Evolutionary conservation across 495 filamentous ascomycete species (phyloP), one percentile per base, ranked within the genome.

Genomic region (Trichoderma orchidacearum): DNA sequence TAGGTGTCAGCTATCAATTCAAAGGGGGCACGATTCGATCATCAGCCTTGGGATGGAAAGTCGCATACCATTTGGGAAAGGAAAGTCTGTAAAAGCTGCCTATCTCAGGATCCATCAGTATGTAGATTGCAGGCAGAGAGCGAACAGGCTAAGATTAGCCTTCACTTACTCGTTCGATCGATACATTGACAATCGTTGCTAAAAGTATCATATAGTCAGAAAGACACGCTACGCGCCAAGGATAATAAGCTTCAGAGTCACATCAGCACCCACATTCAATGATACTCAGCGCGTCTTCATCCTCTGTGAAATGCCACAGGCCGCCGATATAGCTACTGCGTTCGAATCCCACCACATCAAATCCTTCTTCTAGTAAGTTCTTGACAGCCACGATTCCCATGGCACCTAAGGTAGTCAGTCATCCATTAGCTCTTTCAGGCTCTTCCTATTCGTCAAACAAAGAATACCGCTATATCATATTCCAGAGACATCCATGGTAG

Each of bases 31-130:
- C 1, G 27, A 27, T 28, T 34, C 17, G 27, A 27, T 34, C 12
- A n/a, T n/a, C n/a, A n/a, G n/a, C n/a, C n/a, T 15, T 30, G 32
- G 4, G 5, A 31, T 2, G n/a, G 53, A 60, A 15, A 3, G 4
- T 17, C n/a, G 8, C 28, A 13, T 60, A 64, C 65, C 60, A 28
- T 63, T 61, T 54, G 67, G 65, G 31, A 67, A 64, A 4, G 66
- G 66, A 51, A 63, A 69, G 50, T 67, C 66, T 15, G 63, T 60
- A 55, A 60, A 53, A 13, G 32, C 30, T 1, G 32, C 50, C 56
- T 58, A 21, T 30, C 15, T n/a, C 11, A 23, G 21, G 53, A 25
- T 35, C 7, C 9, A 1, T 55, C 30, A 55, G 31, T 13, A 36
- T n/a, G n/a, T n/a, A 36, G 3, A 36, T 13, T 3, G 1, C 34